A percentile compares a stretch with the other conserved stretches of the same genome.
Conservation (phyloP, 768 basidiomycete species). For the Crepidotus variabilis region DNA sequence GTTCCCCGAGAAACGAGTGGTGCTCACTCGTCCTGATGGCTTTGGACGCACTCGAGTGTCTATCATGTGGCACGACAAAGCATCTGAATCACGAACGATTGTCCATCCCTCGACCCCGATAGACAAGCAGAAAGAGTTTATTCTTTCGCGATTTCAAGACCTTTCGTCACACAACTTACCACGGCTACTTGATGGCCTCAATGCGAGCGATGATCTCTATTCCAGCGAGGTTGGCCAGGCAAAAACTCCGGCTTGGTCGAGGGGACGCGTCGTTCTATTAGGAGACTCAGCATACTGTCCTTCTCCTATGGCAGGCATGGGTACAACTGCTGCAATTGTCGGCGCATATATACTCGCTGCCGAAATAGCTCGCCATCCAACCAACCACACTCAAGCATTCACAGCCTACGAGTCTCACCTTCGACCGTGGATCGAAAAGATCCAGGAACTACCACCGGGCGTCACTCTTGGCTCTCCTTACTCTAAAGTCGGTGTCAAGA, state of each 20-base stretch:
- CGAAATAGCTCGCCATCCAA: conserved; percentile 1
- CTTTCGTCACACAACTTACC: background rate
- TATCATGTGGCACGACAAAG: background rate
- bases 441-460: background rate
- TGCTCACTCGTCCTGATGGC: conserved; percentile 1
- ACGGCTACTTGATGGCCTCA: conserved; percentile 1
- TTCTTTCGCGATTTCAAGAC: background rate
- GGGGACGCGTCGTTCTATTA: background rate
- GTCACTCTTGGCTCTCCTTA: background rate
- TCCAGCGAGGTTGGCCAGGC: background rate
- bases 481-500: no score
- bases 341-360: background rate
- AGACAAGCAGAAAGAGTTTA: background rate
- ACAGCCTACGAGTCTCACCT: background rate
- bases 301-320: background rate
- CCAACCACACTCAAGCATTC: background rate
- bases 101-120: conserved; percentile 1
- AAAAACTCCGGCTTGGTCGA: background rate
- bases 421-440: conserved; percentile 3
- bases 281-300: conserved; percentile 1
- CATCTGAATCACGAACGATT: background rate
- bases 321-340: background rate
- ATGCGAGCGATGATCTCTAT: background rate
- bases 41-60: background rate
- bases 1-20: background rate